Conservation (phyloP, 2,329 filamentous ascomycete genomes). For the Xylariaceae sp. region DNA sequence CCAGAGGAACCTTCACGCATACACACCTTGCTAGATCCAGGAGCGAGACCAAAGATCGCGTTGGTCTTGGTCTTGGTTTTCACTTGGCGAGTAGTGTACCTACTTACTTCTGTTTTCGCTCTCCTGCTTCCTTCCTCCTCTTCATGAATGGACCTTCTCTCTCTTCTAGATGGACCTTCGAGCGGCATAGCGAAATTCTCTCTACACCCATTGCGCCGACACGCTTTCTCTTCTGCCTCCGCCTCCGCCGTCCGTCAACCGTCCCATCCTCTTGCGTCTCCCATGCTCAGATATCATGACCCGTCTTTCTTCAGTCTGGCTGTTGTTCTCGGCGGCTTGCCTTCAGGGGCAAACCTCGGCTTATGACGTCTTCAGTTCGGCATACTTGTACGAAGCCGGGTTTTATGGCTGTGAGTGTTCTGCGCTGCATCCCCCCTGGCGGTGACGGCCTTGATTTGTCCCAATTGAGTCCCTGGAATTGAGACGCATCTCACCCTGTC, state of each 20-base stretch:
- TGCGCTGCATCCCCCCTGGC: too few relatives aligned
- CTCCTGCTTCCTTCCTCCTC: too few relatives aligned
- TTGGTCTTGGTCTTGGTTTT: too few relatives aligned
- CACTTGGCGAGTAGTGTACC: too few relatives aligned
- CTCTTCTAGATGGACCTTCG: too few relatives aligned
- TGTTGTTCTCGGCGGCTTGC: slow-evolving; percentile 5
- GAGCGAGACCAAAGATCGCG: too few relatives aligned
- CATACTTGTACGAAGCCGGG: slow-evolving; percentile 13
- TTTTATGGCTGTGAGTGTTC: slow-evolving; percentile 17
- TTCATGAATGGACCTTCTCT: too few relatives aligned
- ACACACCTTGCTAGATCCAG: too few relatives aligned
- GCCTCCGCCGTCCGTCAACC: background rate
- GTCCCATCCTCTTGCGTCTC: background rate
- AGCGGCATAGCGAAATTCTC: too few relatives aligned
- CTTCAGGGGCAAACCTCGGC: slow-evolving; percentile 1
- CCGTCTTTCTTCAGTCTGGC: slow-evolving; percentile 2
- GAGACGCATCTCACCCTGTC: background rate
- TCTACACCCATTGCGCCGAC: too few relatives aligned
- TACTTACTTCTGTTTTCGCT: too few relatives aligned
- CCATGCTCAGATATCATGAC: slow-evolving; percentile 11
- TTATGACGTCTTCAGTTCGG: slow-evolving; percentile 11
- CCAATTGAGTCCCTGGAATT: background rate
- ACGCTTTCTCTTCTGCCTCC: background rate
- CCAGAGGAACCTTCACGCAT: too few relatives aligned
- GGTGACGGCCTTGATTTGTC: background rate